Evolutionary conservation across 140 eudicot species (phyloP).

Genomic region (Senecio squalidus): DNA sequence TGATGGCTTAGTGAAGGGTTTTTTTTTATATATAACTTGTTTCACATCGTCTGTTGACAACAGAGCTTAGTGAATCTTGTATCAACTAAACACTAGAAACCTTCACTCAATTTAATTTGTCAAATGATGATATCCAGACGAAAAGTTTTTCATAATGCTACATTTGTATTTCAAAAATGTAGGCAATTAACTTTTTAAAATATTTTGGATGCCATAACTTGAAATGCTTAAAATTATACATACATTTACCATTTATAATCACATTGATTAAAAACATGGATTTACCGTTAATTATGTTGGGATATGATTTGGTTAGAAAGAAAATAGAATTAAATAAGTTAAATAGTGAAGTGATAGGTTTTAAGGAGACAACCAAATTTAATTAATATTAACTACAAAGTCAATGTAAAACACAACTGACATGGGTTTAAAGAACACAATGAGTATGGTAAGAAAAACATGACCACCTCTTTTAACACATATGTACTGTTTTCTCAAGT

Average conservation of each 20-base stretch:
- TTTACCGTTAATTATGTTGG: conserved; percentile 25
- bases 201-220: not conserved
- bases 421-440: conserved; percentile 30
- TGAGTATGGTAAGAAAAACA: conserved; percentile 35
- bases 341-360: conserved; percentile 28
- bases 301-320: conserved; percentile 22
- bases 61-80: no score
- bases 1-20: no score
- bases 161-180: no score
- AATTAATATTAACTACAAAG: conserved; percentile 27
- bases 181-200: not conserved
- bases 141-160: no score
- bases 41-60: no score
- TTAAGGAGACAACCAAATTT: conserved; percentile 32
- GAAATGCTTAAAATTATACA: not conserved
- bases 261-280: not conserved
- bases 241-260: not conserved
- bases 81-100: conserved; percentile 6
- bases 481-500: conserved; percentile 5
- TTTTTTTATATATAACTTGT: no score
- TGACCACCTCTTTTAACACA: conserved; percentile 23
- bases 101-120: conserved; percentile 4
- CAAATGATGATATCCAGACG: no score
- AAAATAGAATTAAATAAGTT: conserved; percentile 11
- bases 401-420: conserved; percentile 32